phyloP scores from a whole-genome alignment of 768 basidiomycete genomes.

The Boletus subparvulus region DNA sequence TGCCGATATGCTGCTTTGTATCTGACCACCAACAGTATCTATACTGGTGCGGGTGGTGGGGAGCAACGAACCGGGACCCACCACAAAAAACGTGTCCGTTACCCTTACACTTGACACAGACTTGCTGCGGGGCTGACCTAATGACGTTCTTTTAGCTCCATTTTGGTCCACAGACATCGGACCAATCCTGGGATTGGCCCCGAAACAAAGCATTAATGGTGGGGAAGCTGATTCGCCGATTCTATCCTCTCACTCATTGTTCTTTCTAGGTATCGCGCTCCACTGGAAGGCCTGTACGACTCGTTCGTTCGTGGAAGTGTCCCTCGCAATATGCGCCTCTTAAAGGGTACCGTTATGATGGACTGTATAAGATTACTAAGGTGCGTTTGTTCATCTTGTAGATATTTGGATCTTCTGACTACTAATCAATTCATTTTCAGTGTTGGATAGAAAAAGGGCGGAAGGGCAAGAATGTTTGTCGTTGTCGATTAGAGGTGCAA shows the following conservation, averaged over 20 bases:
- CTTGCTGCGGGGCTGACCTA: not conserved
- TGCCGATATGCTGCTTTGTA: not conserved
- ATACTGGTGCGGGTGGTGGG: slow-evolving; percentile 16
- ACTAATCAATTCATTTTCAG: slow-evolving; percentile 5
- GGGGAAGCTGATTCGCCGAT: not conserved
- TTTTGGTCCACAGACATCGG: slow-evolving; percentile 19
- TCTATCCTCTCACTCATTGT: not conserved
- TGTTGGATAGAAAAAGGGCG: slow-evolving; percentile 21
- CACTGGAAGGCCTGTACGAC: slow-evolving; percentile 22
- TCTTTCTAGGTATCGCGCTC: slow-evolving; percentile 18
- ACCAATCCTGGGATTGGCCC: slow-evolving; percentile 22
- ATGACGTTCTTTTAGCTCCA: slow-evolving; percentile 4
- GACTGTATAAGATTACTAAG: slow-evolving; percentile 25
- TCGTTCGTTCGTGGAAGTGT: slow-evolving; percentile 23
- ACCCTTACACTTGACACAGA: not conserved
- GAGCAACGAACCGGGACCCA: not conserved
- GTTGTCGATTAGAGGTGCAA: slow-evolving; percentile 26
- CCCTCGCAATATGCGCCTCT: slow-evolving; percentile 28
- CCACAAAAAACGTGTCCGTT: slow-evolving; percentile 21
- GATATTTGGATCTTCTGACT: not conserved
- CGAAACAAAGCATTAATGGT: slow-evolving; percentile 21
- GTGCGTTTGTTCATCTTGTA: slow-evolving; percentile 10
- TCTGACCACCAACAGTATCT: slow-evolving; percentile 21
- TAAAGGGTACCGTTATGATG: slow-evolving; percentile 31
- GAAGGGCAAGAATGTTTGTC: slow-evolving; percentile 18